These are phyloP conservation scores for Ogataea zsoltii DNA, from an alignment of 805 yeast genomes.

Conservation along the genomic window DNA sequence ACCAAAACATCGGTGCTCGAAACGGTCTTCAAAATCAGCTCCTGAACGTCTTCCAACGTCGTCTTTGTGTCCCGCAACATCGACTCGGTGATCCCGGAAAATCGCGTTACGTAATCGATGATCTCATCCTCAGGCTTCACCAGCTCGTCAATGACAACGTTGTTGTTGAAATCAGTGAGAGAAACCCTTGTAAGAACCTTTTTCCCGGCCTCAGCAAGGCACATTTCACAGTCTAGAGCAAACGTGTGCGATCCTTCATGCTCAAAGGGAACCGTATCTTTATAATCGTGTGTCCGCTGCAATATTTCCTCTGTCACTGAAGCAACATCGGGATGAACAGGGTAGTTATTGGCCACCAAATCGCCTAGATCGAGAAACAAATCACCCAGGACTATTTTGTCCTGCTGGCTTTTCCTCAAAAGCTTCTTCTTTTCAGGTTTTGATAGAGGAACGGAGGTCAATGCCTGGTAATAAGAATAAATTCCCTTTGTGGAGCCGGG, in stretches of 20 bases:
- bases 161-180: conserved; percentile 60
- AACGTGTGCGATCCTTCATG: conserved; percentile 64
- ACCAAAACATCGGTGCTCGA: conserved; percentile 64
- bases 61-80: conserved; percentile 61
- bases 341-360: conserved; percentile 48
- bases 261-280: conserved; percentile 51
- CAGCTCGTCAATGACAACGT: conserved; percentile 64
- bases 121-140: conserved; percentile 80
- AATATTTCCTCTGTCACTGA: conserved; percentile 24
- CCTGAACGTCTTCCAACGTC: conserved; percentile 67
- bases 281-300: conserved; percentile 44
- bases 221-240: conserved; percentile 95
- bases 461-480: conserved; percentile 55
- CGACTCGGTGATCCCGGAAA: conserved; percentile 85
- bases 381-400: conserved; percentile 50
- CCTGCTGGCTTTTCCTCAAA: conserved; percentile 33
- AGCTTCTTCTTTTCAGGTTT: conserved; percentile 53
- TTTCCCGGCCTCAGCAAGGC: conserved; percentile 56
- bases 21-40: conserved; percentile 48
- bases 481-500: conserved; percentile 66
- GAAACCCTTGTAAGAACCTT: conserved; percentile 76
- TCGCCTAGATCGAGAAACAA: conserved; percentile 52
- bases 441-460: conserved; percentile 57
- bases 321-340: conserved; percentile 50
- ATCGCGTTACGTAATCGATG: conserved; percentile 76